A percentile compares a stretch with the other conserved stretches of the same genome.
These are phyloP conservation scores for Lanmaoa rubissima DNA, from an alignment of 768 basidiomycete genomes.

Conservation along the genomic window DNA sequence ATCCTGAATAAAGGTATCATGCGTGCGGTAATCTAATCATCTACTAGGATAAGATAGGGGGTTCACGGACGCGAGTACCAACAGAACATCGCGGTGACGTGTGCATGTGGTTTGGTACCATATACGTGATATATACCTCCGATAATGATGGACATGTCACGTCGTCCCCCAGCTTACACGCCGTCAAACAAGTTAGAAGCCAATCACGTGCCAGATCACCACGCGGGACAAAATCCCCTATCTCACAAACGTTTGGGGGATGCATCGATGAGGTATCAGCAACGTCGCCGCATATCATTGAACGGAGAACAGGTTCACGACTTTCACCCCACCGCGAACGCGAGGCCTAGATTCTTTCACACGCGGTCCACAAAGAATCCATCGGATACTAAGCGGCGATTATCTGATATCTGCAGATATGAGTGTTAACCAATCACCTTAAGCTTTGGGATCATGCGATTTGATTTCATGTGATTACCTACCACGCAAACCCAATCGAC, in stretches of 20 bases:
- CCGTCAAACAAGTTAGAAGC: not conserved
- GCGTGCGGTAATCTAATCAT: not conserved
- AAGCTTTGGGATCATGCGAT: not conserved
- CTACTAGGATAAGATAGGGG: not conserved
- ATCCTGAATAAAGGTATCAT: not conserved
- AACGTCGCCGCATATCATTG: not conserved
- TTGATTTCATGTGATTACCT: not conserved
- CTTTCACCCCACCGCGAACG: not conserved
- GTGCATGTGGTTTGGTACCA: not conserved
- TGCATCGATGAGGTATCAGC: not conserved
- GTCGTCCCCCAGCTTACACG: not conserved
- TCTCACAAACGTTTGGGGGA: not conserved
- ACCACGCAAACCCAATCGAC: not conserved
- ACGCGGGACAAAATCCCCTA: not conserved
- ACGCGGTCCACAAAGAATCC: too few relatives aligned
- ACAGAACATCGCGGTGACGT: not conserved
- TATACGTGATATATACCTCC: not conserved
- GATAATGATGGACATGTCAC: not conserved
- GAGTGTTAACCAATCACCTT: too few relatives aligned
- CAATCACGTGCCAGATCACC: not conserved
- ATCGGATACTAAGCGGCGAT: constrained; percentile 1
- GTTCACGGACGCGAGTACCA: not conserved
- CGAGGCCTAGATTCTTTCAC: not conserved
- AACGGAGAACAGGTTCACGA: not conserved
- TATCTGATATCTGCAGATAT: constrained; percentile 4